A percentile compares a stretch with the other conserved stretches of the same genome.
Evolutionary conservation across 345 rosid species (phyloP).

Genomic region (Durio zibethinus): DNA sequence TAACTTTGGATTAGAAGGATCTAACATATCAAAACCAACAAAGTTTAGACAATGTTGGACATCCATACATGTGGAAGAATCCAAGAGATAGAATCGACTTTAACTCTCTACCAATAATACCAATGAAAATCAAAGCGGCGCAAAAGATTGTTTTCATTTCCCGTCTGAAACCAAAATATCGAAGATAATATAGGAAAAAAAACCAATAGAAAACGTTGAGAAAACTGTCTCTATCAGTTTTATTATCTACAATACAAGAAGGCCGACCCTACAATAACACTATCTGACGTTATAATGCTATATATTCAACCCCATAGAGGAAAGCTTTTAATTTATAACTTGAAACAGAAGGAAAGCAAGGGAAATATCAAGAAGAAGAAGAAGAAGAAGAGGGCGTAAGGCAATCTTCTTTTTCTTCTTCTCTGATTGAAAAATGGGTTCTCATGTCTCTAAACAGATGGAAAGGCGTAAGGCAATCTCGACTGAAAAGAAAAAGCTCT

Average conservation of each 20-base stretch:
- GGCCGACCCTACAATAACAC: conserved; percentile 4
- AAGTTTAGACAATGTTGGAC: background rate
- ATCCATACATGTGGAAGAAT: conserved; percentile 30
- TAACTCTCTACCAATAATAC: conserved; percentile 26
- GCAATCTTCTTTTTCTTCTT: background rate
- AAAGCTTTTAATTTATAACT: background rate
- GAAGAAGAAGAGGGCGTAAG: background rate
- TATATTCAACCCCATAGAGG: conserved; percentile 6
- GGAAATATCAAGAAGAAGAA: conserved; percentile 9
- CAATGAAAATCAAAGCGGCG: background rate
- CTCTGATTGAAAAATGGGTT: conserved; percentile 45
- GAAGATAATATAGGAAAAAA: background rate
- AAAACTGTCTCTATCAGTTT: too few species aligned
- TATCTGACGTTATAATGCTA: conserved; percentile 14
- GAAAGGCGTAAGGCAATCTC: conserved; percentile 47
- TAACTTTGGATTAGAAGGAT: background rate
- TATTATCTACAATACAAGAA: background rate
- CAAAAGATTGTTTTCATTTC: conserved; percentile 12
- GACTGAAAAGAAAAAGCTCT: conserved; percentile 49
- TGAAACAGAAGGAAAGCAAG: background rate
- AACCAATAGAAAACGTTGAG: background rate
- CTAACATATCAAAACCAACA: background rate
- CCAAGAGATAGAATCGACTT: background rate
- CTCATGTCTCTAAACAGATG: conserved; percentile 57
- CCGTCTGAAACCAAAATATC: background rate